These are phyloP conservation scores for Aspergillus fumigatus DNA, from an alignment of 2,329 filamentous ascomycete species.

Conservation along the genomic window DNA sequence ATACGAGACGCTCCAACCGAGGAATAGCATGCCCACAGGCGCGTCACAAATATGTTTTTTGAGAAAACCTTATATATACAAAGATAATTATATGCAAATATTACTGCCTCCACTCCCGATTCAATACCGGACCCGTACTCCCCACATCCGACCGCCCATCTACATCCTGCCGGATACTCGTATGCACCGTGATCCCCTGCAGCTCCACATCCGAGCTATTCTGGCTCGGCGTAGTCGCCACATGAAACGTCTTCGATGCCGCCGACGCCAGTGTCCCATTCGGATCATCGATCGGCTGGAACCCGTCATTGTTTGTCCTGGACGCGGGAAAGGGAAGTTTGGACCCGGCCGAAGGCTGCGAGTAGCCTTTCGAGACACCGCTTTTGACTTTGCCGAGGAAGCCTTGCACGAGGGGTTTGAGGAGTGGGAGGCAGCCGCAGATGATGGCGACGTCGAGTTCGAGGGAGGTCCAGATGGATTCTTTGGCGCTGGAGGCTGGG, in stretches of 20 bases:
- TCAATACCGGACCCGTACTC: too few species aligned
- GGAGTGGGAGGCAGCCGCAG: slow-evolving; percentile 15
- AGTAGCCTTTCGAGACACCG: slow-evolving; percentile 4
- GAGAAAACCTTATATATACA: too few species aligned
- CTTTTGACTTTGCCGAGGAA: slow-evolving; percentile 7
- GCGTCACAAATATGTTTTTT: too few species aligned
- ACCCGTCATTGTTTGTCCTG: slow-evolving; percentile 2
- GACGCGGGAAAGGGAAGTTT: slow-evolving; percentile 3
- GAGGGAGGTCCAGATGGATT: slow-evolving; percentile 18
- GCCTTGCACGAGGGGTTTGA: slow-evolving; percentile 13
- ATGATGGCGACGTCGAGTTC: slow-evolving; percentile 19
- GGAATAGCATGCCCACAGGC: too few species aligned
- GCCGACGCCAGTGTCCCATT: neutral
- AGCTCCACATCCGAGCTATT: slow-evolving; percentile 5
- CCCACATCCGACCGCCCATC: too few species aligned
- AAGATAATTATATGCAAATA: too few species aligned
- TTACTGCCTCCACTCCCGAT: too few species aligned
- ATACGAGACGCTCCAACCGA: too few species aligned
- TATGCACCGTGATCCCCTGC: slow-evolving; percentile 7
- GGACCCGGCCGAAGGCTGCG: neutral
- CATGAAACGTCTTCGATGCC: neutral
- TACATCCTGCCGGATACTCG: neutral
- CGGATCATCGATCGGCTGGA: slow-evolving; percentile 5
- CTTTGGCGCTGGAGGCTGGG: slow-evolving; percentile 18
- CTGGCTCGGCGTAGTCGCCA: neutral